phyloP scores from a whole-genome alignment of 2,329 filamentous ascomycete species.

The Phyllosticta citribraziliensis region DNA sequence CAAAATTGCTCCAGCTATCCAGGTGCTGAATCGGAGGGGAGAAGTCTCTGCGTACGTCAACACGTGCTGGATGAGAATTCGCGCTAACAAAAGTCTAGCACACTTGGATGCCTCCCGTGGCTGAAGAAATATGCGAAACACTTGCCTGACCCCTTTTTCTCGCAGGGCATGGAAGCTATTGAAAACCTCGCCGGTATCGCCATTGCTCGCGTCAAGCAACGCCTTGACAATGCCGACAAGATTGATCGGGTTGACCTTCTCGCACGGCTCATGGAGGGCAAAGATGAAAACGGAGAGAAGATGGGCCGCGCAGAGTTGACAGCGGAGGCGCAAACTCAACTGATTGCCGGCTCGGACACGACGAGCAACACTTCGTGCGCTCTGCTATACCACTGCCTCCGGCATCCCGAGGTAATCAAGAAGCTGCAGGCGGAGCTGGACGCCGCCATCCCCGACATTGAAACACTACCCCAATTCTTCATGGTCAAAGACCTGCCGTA shows the following conservation, averaged over 20 bases:
- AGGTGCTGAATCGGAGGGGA: constrained; percentile 79
- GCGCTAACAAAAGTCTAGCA: constrained; percentile 25
- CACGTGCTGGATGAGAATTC: not conserved
- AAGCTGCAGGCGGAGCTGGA: constrained; percentile 74
- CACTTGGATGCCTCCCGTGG: constrained; percentile 62
- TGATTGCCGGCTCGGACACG: constrained; percentile 72
- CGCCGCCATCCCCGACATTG: constrained; percentile 48
- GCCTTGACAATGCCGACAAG: constrained; percentile 56
- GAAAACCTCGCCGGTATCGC: constrained; percentile 79
- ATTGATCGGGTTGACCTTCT: constrained; percentile 69
- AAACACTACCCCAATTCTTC: constrained; percentile 59
- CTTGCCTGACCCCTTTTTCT: constrained; percentile 75
- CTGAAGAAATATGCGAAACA: constrained; percentile 74
- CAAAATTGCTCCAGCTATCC: constrained; percentile 66
- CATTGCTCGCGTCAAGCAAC: constrained; percentile 66
- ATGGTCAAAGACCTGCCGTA: constrained; percentile 69
- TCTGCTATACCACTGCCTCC: constrained; percentile 64
- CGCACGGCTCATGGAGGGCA: constrained; percentile 73
- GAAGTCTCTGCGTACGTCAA: constrained; percentile 61
- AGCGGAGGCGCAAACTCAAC: constrained; percentile 78
- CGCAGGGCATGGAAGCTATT: constrained; percentile 62
- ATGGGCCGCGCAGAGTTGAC: constrained; percentile 73
- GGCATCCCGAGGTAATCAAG: constrained; percentile 58
- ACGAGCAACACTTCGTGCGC: constrained; percentile 76
- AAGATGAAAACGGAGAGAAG: constrained; percentile 66